Conservation (phyloP, 2,329 filamentous ascomycete genomes). For the Pseudogymnoascus sp. region DNA sequence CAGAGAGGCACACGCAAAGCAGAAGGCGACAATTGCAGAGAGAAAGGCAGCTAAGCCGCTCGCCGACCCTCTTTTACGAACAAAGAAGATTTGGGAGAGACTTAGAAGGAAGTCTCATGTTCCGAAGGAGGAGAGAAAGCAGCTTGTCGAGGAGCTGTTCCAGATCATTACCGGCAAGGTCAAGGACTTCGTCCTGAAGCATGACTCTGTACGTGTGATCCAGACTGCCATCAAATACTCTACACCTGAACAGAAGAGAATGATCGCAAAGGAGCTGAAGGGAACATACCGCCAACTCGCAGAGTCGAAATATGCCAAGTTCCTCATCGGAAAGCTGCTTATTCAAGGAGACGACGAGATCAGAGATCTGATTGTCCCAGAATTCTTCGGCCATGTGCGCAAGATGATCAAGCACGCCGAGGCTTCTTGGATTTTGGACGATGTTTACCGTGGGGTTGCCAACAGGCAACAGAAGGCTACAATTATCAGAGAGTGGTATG, state of each 20-base stretch:
- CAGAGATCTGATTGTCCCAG: conserved; percentile 79
- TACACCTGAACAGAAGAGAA: conserved; percentile 72
- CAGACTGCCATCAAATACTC: conserved; percentile 97
- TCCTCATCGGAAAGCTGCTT: conserved; percentile 89
- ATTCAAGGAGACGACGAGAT: conserved; percentile 86
- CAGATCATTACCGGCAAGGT: conserved; percentile 84
- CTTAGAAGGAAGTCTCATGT: conserved; percentile 90
- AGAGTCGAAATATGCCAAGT: conserved; percentile 96
- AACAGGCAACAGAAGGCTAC: conserved; percentile 78
- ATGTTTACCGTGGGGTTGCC: conserved; percentile 85
- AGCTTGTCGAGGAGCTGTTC: conserved; percentile 83
- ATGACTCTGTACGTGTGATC: conserved; percentile 92
- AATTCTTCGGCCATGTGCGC: conserved; percentile 91
- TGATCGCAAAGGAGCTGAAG: conserved; percentile 79
- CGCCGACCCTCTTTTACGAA: conserved; percentile 77
- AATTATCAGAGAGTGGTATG: conserved; percentile 92
- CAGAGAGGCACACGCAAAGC: conserved; percentile 84
- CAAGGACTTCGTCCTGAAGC: conserved; percentile 96
- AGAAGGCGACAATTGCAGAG: conserved; percentile 80
- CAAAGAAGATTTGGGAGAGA: conserved; percentile 96
- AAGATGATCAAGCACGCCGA: conserved; percentile 94
- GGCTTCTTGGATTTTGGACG: conserved; percentile 94
- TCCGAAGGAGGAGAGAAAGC: conserved; percentile 77
- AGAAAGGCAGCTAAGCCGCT: conserved; percentile 90
- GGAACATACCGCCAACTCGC: conserved; percentile 78